A percentile compares a stretch with the other conserved stretches of the same genome.
These are phyloP conservation scores for Nidularia sp. DNA, from an alignment of 768 basidiomycete species.

Conservation along the genomic window DNA sequence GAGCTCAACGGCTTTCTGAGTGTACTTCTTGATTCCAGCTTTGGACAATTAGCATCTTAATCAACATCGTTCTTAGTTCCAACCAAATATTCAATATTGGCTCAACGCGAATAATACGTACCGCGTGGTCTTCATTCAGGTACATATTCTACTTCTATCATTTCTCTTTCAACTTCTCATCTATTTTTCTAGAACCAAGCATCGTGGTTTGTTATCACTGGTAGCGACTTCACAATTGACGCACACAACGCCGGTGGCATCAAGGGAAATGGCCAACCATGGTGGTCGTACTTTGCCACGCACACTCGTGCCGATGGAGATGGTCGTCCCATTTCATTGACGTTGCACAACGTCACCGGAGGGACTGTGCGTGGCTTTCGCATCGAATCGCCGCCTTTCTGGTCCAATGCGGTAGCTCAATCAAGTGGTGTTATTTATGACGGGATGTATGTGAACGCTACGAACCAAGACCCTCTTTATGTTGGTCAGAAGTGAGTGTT, in stretches of 20 bases:
- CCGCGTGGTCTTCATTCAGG: slow-evolving; percentile 61
- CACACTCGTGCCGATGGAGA: slow-evolving; percentile 47
- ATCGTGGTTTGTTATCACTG: slow-evolving; percentile 62
- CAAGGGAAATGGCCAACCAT: slow-evolving; percentile 57
- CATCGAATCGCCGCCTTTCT: slow-evolving; percentile 54
- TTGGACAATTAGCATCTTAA: background rate
- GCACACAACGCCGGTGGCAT: slow-evolving; percentile 55
- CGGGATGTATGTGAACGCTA: slow-evolving; percentile 55
- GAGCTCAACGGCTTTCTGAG: slow-evolving; percentile 42
- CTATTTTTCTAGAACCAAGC: slow-evolving; percentile 42
- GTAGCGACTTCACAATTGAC: slow-evolving; percentile 49
- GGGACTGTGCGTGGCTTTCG: slow-evolving; percentile 43
- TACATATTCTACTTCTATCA: slow-evolving; percentile 9
- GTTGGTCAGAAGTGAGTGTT: slow-evolving; percentile 42
- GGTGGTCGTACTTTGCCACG: slow-evolving; percentile 54
- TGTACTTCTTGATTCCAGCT: too few relatives aligned
- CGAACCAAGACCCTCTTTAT: slow-evolving; percentile 48
- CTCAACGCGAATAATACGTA: slow-evolving; percentile 50
- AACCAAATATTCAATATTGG: slow-evolving; percentile 53
- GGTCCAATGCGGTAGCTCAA: slow-evolving; percentile 54
- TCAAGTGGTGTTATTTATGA: slow-evolving; percentile 47
- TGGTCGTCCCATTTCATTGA: slow-evolving; percentile 54
- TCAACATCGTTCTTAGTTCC: slow-evolving; percentile 32
- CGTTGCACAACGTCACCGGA: slow-evolving; percentile 38
- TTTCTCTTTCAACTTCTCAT: background rate